These are phyloP conservation scores for Populus tremula DNA, from an alignment of 345 rosid genomes.

Conservation along the genomic window DNA sequence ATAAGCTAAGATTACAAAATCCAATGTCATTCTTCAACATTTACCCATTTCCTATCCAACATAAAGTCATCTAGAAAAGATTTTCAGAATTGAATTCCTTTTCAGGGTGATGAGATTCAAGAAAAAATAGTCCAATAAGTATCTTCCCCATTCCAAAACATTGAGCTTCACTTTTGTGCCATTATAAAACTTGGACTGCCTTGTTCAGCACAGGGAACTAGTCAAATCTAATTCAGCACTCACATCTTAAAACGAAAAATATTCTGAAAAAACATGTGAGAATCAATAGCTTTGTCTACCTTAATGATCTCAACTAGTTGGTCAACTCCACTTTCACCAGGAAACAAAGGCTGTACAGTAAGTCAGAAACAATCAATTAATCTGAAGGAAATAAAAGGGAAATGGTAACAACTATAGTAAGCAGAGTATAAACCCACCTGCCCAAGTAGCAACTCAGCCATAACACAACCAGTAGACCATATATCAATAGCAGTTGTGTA, in stretches of 20 bases:
- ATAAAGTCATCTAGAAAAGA: slow-evolving; percentile 4
- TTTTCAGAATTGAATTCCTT: not conserved
- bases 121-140: not conserved
- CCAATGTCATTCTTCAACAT: not conserved
- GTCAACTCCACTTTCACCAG: slow-evolving; percentile 98
- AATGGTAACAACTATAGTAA: slow-evolving; percentile 10
- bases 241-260: not conserved
- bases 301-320: slow-evolving; percentile 95
- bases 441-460: slow-evolving; percentile 94
- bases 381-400: not conserved
- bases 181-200: not conserved
- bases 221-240: not conserved
- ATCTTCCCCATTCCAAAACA: not conserved
- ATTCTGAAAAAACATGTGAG: not conserved
- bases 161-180: not conserved
- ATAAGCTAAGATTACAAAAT: not conserved
- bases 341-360: slow-evolving; percentile 76
- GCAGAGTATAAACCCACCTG: slow-evolving; percentile 42
- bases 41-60: not conserved
- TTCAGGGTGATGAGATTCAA: not conserved
- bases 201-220: not conserved
- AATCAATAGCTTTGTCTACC: slow-evolving; percentile 42
- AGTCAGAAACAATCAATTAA: not conserved
- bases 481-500: slow-evolving; percentile 96
- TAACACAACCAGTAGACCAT: slow-evolving; percentile 97